phyloP scores from a whole-genome alignment of 148 eudicot species.

The Camellia sinensis region DNA sequence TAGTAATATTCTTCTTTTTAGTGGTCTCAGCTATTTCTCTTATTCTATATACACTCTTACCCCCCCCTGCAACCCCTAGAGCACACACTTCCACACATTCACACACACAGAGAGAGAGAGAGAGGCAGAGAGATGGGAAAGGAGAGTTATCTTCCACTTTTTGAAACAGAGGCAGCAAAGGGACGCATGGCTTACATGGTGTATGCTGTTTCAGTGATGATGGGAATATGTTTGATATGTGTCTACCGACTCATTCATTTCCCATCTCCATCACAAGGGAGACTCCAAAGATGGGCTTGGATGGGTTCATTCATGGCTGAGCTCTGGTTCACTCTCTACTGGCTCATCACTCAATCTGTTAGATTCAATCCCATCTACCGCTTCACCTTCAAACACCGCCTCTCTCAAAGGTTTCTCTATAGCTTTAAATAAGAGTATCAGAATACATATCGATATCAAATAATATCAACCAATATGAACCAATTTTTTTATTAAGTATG shows the following conservation, averaged over 20 bases:
- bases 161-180: conserved; percentile 22
- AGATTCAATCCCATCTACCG: conserved; percentile 24
- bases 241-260: conserved; percentile 17
- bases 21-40: too few relatives aligned
- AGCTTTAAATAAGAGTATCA: background rate
- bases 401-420: conserved; percentile 18
- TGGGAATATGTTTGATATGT: conserved; percentile 18
- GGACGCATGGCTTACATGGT: conserved; percentile 11
- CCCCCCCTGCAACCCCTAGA: background rate
- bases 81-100: background rate
- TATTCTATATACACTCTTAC: background rate
- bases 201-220: conserved; percentile 12
- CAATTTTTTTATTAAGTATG: too few relatives aligned
- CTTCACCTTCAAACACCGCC: conserved; percentile 28
- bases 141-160: conserved; percentile 9
- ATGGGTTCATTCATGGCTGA: conserved; percentile 23
- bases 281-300: conserved; percentile 15
- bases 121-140: conserved; percentile 1
- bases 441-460: too few relatives aligned
- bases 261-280: conserved; percentile 11
- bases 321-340: conserved; percentile 28
- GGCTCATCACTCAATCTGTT: conserved; percentile 26
- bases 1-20: too few relatives aligned
- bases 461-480: too few relatives aligned
- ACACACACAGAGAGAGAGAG: conserved; percentile 4